These are phyloP conservation scores for Zalerion maritima DNA, from an alignment of 495 filamentous ascomycete species.

Conservation along the genomic window DNA sequence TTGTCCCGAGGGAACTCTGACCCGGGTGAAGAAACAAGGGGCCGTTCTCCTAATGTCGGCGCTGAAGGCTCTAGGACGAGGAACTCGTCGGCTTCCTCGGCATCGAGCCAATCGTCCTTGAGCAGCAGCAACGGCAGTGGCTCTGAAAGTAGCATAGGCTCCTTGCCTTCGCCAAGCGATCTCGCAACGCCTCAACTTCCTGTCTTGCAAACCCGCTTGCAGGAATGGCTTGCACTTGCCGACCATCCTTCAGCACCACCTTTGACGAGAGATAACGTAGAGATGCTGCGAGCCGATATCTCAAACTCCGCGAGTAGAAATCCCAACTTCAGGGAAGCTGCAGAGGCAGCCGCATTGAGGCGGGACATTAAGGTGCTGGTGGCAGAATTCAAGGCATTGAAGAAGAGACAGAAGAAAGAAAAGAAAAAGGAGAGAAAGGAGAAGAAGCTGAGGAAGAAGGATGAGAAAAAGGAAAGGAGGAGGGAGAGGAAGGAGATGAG, in stretches of 20 bases:
- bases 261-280: conserved; percentile 27
- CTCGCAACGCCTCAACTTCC: no score
- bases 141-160: no score
- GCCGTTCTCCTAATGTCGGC: no score
- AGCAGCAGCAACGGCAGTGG: no score
- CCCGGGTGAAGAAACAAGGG: no score
- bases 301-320: conserved; percentile 21
- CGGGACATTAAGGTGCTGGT: conserved; percentile 24
- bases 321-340: no score
- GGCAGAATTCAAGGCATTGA: conserved; percentile 24
- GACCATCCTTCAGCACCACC: conserved; percentile 26
- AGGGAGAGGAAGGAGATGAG: conserved; percentile 17
- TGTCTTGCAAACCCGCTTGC: no score
- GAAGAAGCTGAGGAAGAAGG: conserved; percentile 13
- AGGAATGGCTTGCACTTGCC: conserved; percentile 29
- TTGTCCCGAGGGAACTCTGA: no score
- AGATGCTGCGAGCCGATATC: conserved; percentile 20
- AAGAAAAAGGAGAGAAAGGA: conserved; percentile 5
- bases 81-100: no score
- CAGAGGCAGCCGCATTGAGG: conserved; percentile 17
- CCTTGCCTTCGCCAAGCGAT: no score
- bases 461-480: conserved; percentile 12
- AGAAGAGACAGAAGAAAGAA: conserved; percentile 21
- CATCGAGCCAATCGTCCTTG: no score
- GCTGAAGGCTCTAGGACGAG: no score